These are phyloP conservation scores for Colletotrichum kahawae DNA, from an alignment of 2,329 filamentous ascomycete species.

Conservation along the genomic window DNA sequence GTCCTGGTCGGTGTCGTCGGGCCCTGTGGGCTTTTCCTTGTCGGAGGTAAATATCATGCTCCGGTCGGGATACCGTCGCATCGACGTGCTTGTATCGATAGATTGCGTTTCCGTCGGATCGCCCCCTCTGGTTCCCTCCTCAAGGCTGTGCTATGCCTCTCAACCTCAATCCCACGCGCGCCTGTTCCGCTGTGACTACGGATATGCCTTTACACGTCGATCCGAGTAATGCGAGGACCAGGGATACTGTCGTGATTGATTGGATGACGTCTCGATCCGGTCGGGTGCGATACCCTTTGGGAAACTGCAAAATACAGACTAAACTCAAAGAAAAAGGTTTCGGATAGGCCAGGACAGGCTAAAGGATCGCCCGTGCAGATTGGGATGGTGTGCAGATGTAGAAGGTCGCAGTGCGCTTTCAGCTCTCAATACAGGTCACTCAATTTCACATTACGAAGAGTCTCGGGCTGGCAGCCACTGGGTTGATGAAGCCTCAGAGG, in stretches of 20 bases:
- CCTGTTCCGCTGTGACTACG: background rate
- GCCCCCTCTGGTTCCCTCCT: background rate
- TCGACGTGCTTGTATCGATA: background rate
- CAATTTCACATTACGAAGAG: background rate
- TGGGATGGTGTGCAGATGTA: background rate
- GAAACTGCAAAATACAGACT: background rate
- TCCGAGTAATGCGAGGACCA: background rate
- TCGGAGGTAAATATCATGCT: slow-evolving; percentile 1
- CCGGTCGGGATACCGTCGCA: background rate
- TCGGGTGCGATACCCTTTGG: background rate
- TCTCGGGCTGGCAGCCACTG: background rate
- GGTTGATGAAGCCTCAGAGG: background rate
- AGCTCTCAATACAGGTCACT: background rate
- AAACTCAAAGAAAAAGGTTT: background rate
- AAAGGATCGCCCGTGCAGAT: background rate
- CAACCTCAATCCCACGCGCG: background rate
- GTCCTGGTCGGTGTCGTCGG: background rate
- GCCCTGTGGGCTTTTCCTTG: background rate
- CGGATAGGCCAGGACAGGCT: background rate
- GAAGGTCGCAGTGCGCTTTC: background rate
- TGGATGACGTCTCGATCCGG: background rate
- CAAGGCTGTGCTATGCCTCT: background rate
- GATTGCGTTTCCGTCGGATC: background rate
- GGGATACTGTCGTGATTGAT: background rate
- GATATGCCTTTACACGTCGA: background rate